Percentiles rank a stretch among this genome's conserved stretches.
Conservation (phyloP, 129 eudicot species). For the Gnaphalium uliginosum region DNA sequence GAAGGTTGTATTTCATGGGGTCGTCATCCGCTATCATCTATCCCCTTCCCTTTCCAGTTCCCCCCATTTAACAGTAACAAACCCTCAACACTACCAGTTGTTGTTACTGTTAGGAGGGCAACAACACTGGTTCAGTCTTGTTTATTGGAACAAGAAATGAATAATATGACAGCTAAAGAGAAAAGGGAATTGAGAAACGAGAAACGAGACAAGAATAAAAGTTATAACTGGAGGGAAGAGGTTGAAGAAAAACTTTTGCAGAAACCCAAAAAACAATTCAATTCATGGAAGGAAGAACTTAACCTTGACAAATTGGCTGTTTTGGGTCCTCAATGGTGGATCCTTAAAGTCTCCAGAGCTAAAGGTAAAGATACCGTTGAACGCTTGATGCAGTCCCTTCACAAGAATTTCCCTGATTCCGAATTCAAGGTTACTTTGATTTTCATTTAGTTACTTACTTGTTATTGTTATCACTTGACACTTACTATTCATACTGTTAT, state of each 20-base stretch:
- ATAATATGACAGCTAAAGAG: conserved; percentile 45
- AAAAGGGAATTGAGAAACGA: conserved; percentile 66
- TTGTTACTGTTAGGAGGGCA: not conserved
- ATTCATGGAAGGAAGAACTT: conserved; percentile 79
- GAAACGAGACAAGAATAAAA: conserved; percentile 48
- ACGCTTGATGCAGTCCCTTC: conserved; percentile 47
- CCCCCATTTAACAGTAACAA: not conserved
- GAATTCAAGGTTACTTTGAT: conserved; percentile 62
- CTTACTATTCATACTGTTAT: too few relatives aligned
- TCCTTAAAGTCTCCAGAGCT: conserved; percentile 64
- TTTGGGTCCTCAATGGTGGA: conserved; percentile 95
- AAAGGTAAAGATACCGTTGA: conserved; percentile 52
- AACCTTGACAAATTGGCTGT: conserved; percentile 67
- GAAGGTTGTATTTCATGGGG: not conserved
- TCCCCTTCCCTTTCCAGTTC: not conserved
- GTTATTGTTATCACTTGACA: too few relatives aligned
- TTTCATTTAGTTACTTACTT: too few relatives aligned
- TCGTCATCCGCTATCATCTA: not conserved
- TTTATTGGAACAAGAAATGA: not conserved
- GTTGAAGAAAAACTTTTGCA: conserved; percentile 69
- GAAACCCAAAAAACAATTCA: conserved; percentile 61
- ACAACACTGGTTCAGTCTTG: not conserved
- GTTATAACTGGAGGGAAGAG: conserved; percentile 76
- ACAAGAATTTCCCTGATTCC: conserved; percentile 47
- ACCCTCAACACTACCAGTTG: not conserved